These are phyloP conservation scores for Xylaria longipes DNA, from an alignment of 495 filamentous ascomycete species.

Conservation along the genomic window DNA sequence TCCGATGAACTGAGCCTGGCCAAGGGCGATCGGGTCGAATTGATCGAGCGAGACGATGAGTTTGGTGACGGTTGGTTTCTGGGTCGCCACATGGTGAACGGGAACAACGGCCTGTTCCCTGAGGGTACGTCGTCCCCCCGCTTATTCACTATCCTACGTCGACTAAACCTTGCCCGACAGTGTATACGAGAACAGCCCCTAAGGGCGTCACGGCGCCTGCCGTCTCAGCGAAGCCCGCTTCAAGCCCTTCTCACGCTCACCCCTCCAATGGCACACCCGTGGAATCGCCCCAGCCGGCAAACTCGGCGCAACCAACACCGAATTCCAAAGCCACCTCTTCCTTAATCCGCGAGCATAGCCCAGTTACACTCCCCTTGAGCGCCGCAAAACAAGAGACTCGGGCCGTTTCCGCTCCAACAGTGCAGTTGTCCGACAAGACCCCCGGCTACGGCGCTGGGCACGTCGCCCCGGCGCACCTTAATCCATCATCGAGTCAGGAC, in stretches of 20 bases:
- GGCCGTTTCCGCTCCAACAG: slow-evolving; percentile 28
- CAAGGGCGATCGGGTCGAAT: slow-evolving; percentile 87
- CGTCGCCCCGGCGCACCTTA: slow-evolving; percentile 35
- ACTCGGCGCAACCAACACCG: slow-evolving; percentile 38
- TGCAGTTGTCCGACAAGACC: slow-evolving; percentile 32
- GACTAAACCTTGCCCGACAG: slow-evolving; percentile 41
- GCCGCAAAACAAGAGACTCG: slow-evolving; percentile 43
- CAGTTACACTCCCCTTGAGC: slow-evolving; percentile 49
- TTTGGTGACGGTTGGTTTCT: slow-evolving; percentile 98
- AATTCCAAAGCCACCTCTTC: slow-evolving; percentile 28
- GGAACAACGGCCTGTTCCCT: slow-evolving; percentile 84
- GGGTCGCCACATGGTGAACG: slow-evolving; percentile 77
- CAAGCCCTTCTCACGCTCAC: slow-evolving; percentile 27
- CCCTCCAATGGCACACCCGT: slow-evolving; percentile 34
- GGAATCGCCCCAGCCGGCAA: slow-evolving; percentile 46
- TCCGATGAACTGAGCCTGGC: slow-evolving; percentile 88
- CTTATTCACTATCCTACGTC: slow-evolving; percentile 6
- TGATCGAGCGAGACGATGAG: slow-evolving; percentile 95
- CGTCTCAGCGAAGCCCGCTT: slow-evolving; percentile 35
- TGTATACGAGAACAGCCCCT: slow-evolving; percentile 61
- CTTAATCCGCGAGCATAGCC: slow-evolving; percentile 28
- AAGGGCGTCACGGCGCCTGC: slow-evolving; percentile 39
- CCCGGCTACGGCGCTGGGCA: slow-evolving; percentile 29
- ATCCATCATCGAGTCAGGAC: slow-evolving; percentile 48
- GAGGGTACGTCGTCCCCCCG: slow-evolving; percentile 67